phyloP scores from a whole-genome alignment of 2,329 filamentous ascomycete species.

The Cladophialophora immunda region DNA sequence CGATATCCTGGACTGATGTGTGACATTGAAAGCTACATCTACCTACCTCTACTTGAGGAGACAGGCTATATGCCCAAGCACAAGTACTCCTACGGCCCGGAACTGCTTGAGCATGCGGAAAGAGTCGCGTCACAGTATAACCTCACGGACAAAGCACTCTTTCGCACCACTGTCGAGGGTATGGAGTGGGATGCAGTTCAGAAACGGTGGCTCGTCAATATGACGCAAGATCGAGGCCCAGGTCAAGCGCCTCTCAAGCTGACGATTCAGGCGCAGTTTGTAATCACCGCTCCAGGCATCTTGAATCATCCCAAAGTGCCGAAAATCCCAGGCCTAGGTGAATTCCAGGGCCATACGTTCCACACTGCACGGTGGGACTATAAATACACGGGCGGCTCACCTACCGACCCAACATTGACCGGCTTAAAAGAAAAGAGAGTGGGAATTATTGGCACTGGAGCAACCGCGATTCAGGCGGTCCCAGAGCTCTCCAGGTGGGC shows the following conservation, averaged over 20 bases:
- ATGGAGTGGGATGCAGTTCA: constrained; percentile 41
- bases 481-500: neutral
- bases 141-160: constrained; percentile 25
- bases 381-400: constrained; percentile 49
- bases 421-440: constrained; percentile 29
- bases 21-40: constrained; percentile 9
- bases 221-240: constrained; percentile 47
- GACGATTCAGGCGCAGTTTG: constrained; percentile 49
- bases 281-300: constrained; percentile 53
- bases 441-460: constrained; percentile 32
- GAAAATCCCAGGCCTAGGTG: constrained; percentile 37
- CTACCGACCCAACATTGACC: constrained; percentile 49
- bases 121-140: constrained; percentile 15
- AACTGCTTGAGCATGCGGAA: constrained; percentile 22
- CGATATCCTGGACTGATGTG: constrained; percentile 19
- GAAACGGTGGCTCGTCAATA: constrained; percentile 39
- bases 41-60: constrained; percentile 15
- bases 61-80: constrained; percentile 23
- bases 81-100: constrained; percentile 26
- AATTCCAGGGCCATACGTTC: constrained; percentile 41
- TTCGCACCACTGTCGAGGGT: constrained; percentile 22
- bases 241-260: constrained; percentile 29
- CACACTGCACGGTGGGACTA: constrained; percentile 49
- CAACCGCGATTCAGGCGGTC: constrained; percentile 28
- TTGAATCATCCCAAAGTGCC: constrained; percentile 60